phyloP scores from a whole-genome alignment of 148 eudicot genomes.

The Vaccinium darrowii region DNA sequence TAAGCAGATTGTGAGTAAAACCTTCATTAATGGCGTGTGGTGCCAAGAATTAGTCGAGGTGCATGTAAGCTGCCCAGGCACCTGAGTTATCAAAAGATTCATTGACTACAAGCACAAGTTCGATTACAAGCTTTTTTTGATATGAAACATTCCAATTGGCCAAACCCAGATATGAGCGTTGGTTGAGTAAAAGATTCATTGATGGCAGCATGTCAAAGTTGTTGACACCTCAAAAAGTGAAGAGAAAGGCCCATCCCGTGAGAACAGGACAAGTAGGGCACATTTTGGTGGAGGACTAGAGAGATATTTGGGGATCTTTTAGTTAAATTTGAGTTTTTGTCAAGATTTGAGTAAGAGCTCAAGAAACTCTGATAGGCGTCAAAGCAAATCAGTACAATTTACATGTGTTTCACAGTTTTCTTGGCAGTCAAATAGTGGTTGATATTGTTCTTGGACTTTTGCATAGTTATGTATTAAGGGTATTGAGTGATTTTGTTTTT shows the following conservation, averaged over 20 bases:
- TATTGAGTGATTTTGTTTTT: constrained; percentile 3
- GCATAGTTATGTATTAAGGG: background rate
- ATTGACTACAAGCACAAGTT: background rate
- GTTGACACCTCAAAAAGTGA: background rate
- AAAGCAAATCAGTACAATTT: background rate
- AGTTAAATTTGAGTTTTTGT: background rate
- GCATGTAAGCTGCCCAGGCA: background rate
- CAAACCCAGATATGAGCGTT: background rate
- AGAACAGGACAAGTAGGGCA: background rate
- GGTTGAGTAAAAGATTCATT: background rate
- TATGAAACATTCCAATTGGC: background rate
- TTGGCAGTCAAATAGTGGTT: constrained; percentile 2
- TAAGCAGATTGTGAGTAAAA: too few relatives aligned
- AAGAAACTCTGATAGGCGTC: background rate
- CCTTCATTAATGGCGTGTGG: background rate
- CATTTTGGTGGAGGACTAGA: background rate
- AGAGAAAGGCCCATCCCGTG: background rate
- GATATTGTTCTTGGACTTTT: background rate
- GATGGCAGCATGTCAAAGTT: background rate
- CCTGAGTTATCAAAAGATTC: background rate
- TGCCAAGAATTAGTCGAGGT: background rate
- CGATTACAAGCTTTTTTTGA: background rate
- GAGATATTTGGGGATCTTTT: background rate
- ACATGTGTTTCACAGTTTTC: background rate
- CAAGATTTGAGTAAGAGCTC: background rate